Evolutionary conservation across 352 stramenopile species (phyloP).

Genomic region (Pythium angustatum): DNA sequence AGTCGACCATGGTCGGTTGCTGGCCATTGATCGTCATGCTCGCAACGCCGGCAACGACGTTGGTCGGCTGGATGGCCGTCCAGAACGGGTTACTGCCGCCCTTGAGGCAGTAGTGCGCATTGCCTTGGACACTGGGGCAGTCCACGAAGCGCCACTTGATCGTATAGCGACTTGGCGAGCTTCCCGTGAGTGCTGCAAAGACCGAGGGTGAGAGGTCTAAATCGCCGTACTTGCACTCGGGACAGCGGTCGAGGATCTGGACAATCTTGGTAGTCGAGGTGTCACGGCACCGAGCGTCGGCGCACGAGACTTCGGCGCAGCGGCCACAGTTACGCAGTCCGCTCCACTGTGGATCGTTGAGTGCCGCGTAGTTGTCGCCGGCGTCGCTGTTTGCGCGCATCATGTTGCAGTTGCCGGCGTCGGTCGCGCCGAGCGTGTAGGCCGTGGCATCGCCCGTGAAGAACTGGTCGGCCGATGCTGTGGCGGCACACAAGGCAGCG

Average conservation of each 20-base stretch:
- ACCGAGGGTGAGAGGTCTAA: conserved; percentile 53
- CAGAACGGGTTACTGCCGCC: conserved; percentile 58
- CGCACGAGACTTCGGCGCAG: conserved; percentile 37
- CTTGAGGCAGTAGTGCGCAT: conserved; percentile 56
- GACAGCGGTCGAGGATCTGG: conserved; percentile 70
- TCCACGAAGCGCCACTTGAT: conserved; percentile 52
- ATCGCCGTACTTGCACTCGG: conserved; percentile 48
- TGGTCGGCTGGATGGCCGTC: conserved; percentile 61
- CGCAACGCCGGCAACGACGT: conserved; percentile 48
- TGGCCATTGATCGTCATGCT: conserved; percentile 57
- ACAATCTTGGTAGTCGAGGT: conserved; percentile 42
- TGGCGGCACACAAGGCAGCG: background rate
- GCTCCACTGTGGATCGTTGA: conserved; percentile 63
- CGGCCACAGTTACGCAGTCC: conserved; percentile 44
- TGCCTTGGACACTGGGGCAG: conserved; percentile 34
- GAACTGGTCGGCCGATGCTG: conserved; percentile 20
- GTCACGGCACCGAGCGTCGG: conserved; percentile 41
- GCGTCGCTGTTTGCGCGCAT: conserved; percentile 47
- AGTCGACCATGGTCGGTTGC: conserved; percentile 53
- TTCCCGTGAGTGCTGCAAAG: conserved; percentile 39
- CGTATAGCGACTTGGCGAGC: conserved; percentile 21
- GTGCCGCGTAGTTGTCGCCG: conserved; percentile 53
- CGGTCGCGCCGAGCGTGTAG: conserved; percentile 25
- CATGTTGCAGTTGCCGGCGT: conserved; percentile 52
- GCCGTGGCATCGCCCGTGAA: conserved; percentile 28